phyloP scores from a whole-genome alignment of 208 protist species.

The Leishmania mexicana region DNA sequence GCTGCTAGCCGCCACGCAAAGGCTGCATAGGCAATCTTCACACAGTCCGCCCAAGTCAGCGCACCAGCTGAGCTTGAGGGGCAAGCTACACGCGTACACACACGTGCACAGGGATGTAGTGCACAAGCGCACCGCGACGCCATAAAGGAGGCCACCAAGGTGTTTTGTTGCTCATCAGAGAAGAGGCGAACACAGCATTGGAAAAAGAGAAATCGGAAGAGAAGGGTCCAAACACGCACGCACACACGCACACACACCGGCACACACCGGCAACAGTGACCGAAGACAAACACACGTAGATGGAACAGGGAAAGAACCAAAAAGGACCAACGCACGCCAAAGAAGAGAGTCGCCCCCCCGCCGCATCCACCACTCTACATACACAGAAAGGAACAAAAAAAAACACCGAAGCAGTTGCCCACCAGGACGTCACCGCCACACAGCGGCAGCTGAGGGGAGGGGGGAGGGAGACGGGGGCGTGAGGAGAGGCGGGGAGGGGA shows the following conservation, averaged over 20 bases:
- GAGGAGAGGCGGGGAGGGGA: background rate
- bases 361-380: background rate
- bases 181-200: background rate
- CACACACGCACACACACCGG: background rate
- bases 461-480: background rate
- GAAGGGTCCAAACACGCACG: background rate
- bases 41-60: background rate
- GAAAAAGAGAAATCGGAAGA: background rate
- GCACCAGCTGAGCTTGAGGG: background rate
- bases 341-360: background rate
- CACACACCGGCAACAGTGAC: background rate
- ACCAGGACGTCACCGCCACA: background rate
- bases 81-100: background rate
- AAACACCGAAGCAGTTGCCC: background rate
- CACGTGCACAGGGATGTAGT: background rate
- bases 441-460: background rate
- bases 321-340: too few species aligned
- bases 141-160: background rate
- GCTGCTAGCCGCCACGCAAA: background rate
- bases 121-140: background rate
- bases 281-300: background rate
- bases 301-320: background rate
- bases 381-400: background rate
- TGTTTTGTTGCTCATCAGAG: slow-evolving; percentile 8
- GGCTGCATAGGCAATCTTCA: background rate